Percentiles rank a stretch among this genome's conserved stretches.
phyloP scores from a whole-genome alignment of 768 basidiomycete genomes.

The Trametes maxima region DNA sequence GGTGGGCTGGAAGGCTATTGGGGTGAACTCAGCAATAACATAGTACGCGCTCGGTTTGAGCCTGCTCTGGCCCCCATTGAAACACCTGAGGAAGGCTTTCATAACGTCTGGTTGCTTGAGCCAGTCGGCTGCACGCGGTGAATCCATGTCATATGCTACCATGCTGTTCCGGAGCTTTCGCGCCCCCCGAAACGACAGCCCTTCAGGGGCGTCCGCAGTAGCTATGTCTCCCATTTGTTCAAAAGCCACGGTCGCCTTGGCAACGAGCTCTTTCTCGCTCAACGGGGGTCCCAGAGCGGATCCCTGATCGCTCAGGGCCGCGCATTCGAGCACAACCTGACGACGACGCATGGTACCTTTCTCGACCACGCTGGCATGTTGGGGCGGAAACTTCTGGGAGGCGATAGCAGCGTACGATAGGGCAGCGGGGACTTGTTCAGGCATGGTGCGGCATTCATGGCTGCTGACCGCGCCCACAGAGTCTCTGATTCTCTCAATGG shows the following conservation, averaged over 20 bases:
- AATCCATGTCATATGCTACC: not conserved
- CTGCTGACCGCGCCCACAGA: too few species aligned
- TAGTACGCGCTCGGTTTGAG: not conserved
- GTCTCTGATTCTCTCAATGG: not conserved
- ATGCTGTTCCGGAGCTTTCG: not conserved
- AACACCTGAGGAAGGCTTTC: not conserved
- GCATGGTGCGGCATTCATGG: too few species aligned
- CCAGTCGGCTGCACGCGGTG: not conserved
- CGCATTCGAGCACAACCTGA: not conserved
- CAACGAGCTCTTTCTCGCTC: not conserved
- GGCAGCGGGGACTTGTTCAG: not conserved
- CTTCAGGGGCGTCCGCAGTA: not conserved
- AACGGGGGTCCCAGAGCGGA: not conserved
- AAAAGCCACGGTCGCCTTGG: not conserved
- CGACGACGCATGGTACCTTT: not conserved
- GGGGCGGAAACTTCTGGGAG: not conserved
- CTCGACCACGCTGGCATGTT: not conserved
- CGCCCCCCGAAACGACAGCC: not conserved
- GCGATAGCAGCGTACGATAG: not conserved
- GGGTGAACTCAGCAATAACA: not conserved
- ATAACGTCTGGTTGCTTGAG: not conserved
- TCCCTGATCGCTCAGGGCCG: not conserved
- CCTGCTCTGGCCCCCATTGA: not conserved
- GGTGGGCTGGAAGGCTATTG: not conserved
- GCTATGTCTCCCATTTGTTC: not conserved